Percentiles rank a stretch among this genome's conserved stretches.
These are phyloP conservation scores for Bocquillonia castaneifolia DNA, from an alignment of 441 rosid genomes.

Conservation along the genomic window DNA sequence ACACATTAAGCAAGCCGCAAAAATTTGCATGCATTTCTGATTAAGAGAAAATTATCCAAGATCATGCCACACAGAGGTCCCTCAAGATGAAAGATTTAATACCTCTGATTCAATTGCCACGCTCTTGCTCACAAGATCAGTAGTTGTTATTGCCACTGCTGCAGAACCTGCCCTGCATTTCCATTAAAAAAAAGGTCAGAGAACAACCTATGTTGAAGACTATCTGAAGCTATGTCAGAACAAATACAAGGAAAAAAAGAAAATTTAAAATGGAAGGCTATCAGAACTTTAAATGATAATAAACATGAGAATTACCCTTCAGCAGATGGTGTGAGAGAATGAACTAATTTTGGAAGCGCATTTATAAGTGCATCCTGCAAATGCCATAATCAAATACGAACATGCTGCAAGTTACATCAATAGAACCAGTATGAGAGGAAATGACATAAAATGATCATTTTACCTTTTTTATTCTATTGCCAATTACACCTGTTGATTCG, in stretches of 20 bases:
- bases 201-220: neutral
- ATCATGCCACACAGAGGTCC: neutral
- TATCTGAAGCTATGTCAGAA: conserved; percentile 15
- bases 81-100: conserved; percentile 7
- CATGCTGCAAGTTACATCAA: conserved; percentile 5
- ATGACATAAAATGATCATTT: neutral
- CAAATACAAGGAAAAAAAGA: neutral
- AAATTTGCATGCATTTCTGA: neutral
- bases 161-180: conserved; percentile 88
- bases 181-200: conserved; percentile 20
- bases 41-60: conserved; percentile 6
- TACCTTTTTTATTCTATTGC: conserved; percentile 89
- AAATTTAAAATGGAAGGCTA: too few species aligned
- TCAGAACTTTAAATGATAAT: too few species aligned
- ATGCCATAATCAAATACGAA: conserved; percentile 23
- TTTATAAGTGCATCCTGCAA: conserved; percentile 70
- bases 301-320: conserved; percentile 65
- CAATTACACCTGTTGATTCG: conserved; percentile 94
- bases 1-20: neutral
- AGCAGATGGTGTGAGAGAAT: conserved; percentile 52
- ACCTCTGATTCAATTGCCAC: conserved; percentile 86
- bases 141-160: conserved; percentile 93
- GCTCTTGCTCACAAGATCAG: conserved; percentile 96
- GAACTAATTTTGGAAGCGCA: conserved; percentile 70
- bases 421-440: conserved; percentile 5